These are phyloP conservation scores for Ophiostoma novo-ulmi DNA, from an alignment of 2,329 filamentous ascomycete genomes.

Conservation along the genomic window DNA sequence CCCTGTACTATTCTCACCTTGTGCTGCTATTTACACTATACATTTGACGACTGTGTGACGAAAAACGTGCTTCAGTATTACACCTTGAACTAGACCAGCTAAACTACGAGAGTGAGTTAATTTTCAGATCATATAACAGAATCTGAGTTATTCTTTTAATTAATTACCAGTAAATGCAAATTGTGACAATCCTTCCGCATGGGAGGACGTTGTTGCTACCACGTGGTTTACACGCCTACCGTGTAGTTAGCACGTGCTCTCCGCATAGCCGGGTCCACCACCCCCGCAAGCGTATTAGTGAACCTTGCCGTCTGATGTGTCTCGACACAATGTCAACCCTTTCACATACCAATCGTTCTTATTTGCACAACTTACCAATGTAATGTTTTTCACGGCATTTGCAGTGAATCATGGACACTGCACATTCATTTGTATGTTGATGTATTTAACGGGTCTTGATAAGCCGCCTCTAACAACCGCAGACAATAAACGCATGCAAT, in stretches of 20 bases:
- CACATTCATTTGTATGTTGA: neutral
- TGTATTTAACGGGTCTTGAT: neutral
- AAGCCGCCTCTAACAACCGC: neutral
- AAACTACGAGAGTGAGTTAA: no score
- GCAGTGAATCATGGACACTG: neutral
- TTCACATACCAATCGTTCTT: neutral
- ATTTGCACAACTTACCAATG: no score
- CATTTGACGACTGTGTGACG: no score
- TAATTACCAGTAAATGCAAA: neutral
- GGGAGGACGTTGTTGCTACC: neutral
- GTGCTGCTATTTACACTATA: neutral
- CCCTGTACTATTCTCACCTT: no score
- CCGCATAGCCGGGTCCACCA: neutral
- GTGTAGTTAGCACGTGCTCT: neutral
- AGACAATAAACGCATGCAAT: conserved; percentile 23
- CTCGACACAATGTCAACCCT: neutral
- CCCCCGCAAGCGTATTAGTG: neutral
- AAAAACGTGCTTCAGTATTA: no score
- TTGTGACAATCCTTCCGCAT: no score
- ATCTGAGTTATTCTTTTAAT: no score
- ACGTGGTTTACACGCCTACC: conserved; percentile 1
- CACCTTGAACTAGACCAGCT: no score
- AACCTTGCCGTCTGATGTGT: neutral
- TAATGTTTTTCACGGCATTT: neutral
- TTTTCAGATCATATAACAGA: no score